A percentile compares a stretch with the other conserved stretches of the same genome.
Evolutionary conservation across 768 basidiomycete genomes (phyloP).

Genomic region (Lactarius deliciosus): DNA sequence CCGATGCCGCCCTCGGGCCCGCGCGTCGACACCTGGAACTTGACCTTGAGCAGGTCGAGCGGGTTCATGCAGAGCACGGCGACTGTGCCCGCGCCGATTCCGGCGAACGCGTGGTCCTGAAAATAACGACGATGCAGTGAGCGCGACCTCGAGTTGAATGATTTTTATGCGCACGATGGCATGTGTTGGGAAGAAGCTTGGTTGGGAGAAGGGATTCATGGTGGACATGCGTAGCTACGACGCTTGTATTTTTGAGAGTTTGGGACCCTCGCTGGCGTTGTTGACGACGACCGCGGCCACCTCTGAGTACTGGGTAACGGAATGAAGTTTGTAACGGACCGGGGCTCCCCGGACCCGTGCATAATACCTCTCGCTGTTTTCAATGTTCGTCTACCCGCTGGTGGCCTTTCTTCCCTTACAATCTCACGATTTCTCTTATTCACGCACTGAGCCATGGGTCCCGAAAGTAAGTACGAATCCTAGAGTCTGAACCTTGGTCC

Average conservation of each 20-base stretch:
- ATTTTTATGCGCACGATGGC: background rate
- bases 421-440: too few species aligned
- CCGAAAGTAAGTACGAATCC: too few species aligned
- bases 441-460: too few species aligned
- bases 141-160: background rate
- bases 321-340: too few species aligned
- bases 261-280: background rate
- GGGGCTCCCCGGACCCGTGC: too few species aligned
- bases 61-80: conserved; percentile 97
- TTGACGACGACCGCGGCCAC: background rate
- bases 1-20: conserved; percentile 61
- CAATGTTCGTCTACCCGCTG: too few species aligned
- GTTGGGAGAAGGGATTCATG: conserved; percentile 19
- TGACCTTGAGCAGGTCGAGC: conserved; percentile 91
- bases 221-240: conserved; percentile 17
- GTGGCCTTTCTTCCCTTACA: too few species aligned
- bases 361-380: too few species aligned
- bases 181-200: conserved; percentile 26
- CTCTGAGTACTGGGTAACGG: too few species aligned
- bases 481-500: too few species aligned
- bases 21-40: conserved; percentile 83
- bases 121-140: background rate
- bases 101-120: conserved; percentile 67
- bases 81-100: conserved; percentile 76
- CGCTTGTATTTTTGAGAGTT: background rate